Evolutionary conservation across 495 filamentous ascomycete species (phyloP).

Genomic region (Lindgomyces ingoldianus): DNA sequence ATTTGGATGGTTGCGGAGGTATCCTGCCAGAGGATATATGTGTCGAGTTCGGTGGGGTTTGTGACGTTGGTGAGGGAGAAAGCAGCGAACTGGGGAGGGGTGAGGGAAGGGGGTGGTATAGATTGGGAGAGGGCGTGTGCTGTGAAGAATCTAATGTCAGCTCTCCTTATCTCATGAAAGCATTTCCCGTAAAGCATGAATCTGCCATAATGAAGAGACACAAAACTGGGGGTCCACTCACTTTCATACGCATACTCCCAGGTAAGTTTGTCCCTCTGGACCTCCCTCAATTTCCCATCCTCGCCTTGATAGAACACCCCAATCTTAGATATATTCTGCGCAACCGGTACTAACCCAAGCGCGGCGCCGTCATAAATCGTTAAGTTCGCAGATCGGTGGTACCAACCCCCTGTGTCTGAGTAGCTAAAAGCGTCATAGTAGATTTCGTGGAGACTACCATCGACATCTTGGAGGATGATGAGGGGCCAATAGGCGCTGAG

Average conservation of each 20-base stretch:
- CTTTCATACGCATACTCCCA: background rate
- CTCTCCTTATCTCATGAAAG: too few species aligned
- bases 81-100: background rate
- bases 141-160: background rate
- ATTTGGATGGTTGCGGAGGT: background rate
- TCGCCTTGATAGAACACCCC: background rate
- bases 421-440: too few species aligned
- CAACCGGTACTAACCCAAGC: background rate
- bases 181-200: too few species aligned
- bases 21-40: conserved; percentile 9
- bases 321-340: background rate
- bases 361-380: background rate
- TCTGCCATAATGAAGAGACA: too few species aligned
- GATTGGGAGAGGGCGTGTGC: background rate
- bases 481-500: background rate
- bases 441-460: background rate
- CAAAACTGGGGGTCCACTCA: background rate
- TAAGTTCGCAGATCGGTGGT: background rate
- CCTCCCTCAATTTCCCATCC: background rate
- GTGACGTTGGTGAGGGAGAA: background rate
- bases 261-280: background rate
- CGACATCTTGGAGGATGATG: background rate
- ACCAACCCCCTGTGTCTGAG: background rate
- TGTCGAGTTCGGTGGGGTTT: background rate
- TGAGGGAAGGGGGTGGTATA: background rate